Evolutionary conservation across 2,329 filamentous ascomycete species (phyloP).

Genomic region (Sporothrix inflata): DNA sequence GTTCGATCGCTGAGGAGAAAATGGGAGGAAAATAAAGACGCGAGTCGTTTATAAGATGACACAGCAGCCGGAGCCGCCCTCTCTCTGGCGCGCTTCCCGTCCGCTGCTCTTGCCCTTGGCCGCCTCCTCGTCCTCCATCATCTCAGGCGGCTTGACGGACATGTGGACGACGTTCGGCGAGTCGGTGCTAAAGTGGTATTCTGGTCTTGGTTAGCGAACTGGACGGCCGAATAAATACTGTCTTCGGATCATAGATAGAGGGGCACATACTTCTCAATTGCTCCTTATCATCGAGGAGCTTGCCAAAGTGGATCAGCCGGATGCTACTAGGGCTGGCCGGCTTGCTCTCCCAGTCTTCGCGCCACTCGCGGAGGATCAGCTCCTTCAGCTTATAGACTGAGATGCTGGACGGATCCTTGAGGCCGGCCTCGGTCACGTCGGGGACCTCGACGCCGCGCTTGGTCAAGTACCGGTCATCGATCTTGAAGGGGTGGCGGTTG

Average conservation of each 20-base stretch:
- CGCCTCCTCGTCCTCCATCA: slow-evolving; percentile 78
- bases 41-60: slow-evolving; percentile 52
- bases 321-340: slow-evolving; percentile 88
- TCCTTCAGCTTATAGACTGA: slow-evolving; percentile 94
- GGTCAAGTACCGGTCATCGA: slow-evolving; percentile 82
- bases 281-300: slow-evolving; percentile 86
- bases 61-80: slow-evolving; percentile 53
- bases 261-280: slow-evolving; percentile 72
- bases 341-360: slow-evolving; percentile 85
- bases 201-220: slow-evolving; percentile 49
- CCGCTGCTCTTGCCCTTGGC: slow-evolving; percentile 62
- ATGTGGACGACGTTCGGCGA: slow-evolving; percentile 89
- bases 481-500: slow-evolving; percentile 83
- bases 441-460: slow-evolving; percentile 80
- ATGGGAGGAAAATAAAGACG: neutral
- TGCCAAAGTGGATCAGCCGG: slow-evolving; percentile 87
- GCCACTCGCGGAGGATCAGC: slow-evolving; percentile 90
- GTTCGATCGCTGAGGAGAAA: neutral
- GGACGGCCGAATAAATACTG: neutral
- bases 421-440: slow-evolving; percentile 61
- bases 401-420: slow-evolving; percentile 80
- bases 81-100: slow-evolving; percentile 46
- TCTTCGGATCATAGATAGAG: neutral
- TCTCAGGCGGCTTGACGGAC: slow-evolving; percentile 85
- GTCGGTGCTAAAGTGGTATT: slow-evolving; percentile 76